These are phyloP conservation scores for Picochlorum sp. DNA, from an alignment of 139 green algal species.

Conservation along the genomic window DNA sequence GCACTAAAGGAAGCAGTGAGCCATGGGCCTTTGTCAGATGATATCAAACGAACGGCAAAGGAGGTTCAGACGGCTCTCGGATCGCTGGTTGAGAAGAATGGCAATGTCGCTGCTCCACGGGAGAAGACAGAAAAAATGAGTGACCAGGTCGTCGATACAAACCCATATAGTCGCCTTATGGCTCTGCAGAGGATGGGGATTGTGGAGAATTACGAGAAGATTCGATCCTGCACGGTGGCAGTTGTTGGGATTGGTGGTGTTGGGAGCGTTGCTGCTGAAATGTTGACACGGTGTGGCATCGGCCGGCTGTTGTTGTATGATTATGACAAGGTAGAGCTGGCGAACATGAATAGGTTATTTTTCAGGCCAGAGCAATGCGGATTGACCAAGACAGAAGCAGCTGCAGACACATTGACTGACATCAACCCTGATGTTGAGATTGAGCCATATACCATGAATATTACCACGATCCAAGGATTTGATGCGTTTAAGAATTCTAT, in stretches of 20 bases:
- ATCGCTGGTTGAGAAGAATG: neutral
- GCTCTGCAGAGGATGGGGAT: conserved; percentile 95
- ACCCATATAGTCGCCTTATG: conserved; percentile 88
- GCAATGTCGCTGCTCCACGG: neutral
- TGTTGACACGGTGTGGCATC: conserved; percentile 92
- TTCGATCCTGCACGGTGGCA: conserved; percentile 68
- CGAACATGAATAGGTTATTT: conserved; percentile 99
- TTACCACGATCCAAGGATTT: conserved; percentile 89
- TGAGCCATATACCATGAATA: conserved; percentile 90
- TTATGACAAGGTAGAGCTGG: conserved; percentile 94
- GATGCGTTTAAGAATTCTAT: conserved; percentile 61
- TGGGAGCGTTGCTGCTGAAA: conserved; percentile 90
- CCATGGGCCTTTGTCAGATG: too few species aligned
- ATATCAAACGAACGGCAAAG: neutral
- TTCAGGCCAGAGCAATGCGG: conserved; percentile 92
- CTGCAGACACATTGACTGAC: conserved; percentile 64
- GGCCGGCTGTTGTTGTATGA: conserved; percentile 90
- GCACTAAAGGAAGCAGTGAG: too few species aligned
- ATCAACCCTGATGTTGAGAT: conserved; percentile 94
- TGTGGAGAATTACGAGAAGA: conserved; percentile 86
- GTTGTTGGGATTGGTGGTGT: conserved; percentile 89
- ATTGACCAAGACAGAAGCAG: conserved; percentile 96
- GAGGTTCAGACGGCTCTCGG: neutral
- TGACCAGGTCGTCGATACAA: conserved; percentile 74
- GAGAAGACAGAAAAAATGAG: conserved; percentile 57